phyloP scores from a whole-genome alignment of 2,329 filamentous ascomycete genomes.

The Penicillium sp. region DNA sequence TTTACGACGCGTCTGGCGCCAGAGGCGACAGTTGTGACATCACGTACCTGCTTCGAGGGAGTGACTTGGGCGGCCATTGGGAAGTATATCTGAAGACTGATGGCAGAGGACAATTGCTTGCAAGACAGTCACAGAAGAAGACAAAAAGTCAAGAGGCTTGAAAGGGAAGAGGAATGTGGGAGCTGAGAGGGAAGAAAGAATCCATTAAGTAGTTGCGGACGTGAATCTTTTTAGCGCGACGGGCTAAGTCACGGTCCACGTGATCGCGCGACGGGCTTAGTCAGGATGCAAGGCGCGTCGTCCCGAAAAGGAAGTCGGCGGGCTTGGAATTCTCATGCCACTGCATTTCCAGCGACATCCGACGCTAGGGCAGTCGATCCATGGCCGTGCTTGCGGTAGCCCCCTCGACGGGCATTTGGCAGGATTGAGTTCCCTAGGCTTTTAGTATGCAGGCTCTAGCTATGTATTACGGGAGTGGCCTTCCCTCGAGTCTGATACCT shows the following conservation, averaged over 20 bases:
- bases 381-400: constrained; percentile 17
- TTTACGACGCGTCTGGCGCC: constrained; percentile 30
- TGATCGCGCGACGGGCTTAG: constrained; percentile 30
- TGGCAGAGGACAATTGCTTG: constrained; percentile 16
- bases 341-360: constrained; percentile 21
- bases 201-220: constrained; percentile 30
- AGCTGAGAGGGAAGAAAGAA: constrained; percentile 32
- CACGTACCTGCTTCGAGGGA: constrained; percentile 66
- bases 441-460: neutral
- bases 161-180: constrained; percentile 26
- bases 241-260: constrained; percentile 38
- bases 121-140: constrained; percentile 21
- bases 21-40: constrained; percentile 36
- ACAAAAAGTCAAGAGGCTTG: constrained; percentile 18
- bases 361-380: constrained; percentile 23
- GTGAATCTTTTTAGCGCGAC: constrained; percentile 37
- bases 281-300: constrained; percentile 21
- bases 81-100: constrained; percentile 28
- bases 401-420: constrained; percentile 9
- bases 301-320: neutral
- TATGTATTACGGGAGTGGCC: neutral
- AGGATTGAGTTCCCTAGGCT: neutral
- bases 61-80: constrained; percentile 73
- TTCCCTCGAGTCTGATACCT: neutral
- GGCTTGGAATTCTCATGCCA: constrained; percentile 24